Conservation (phyloP, 441 rosid species). For the Monsonia emarginata region DNA sequence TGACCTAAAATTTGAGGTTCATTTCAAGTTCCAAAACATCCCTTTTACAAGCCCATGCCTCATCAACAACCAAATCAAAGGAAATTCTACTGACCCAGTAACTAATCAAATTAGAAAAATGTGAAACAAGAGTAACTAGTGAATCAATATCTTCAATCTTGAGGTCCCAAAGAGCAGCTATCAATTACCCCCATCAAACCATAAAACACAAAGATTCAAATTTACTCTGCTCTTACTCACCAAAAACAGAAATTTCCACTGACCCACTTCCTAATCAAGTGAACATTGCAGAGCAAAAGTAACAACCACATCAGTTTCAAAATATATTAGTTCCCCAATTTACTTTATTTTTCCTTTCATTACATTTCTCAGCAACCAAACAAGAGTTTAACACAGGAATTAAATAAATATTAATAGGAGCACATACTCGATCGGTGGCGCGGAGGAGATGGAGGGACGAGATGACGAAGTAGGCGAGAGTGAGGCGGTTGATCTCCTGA, state of each 20-base stretch:
- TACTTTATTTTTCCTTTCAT: background rate
- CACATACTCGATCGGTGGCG: constrained; percentile 48
- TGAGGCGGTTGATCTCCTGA: constrained; percentile 84
- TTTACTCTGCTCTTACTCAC: too few relatives aligned
- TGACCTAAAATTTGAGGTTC: background rate
- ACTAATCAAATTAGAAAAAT: background rate
- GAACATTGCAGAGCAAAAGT: background rate
- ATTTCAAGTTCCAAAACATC: background rate
- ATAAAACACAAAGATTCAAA: too few relatives aligned
- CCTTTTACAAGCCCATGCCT: background rate
- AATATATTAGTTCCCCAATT: background rate
- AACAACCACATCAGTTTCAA: background rate
- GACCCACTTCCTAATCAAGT: background rate
- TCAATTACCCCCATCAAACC: too few relatives aligned
- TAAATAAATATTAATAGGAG: too few relatives aligned
- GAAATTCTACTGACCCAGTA: background rate
- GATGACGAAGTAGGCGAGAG: constrained; percentile 73
- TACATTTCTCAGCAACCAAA: constrained; percentile 1
- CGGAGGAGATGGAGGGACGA: constrained; percentile 70
- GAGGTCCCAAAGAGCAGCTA: background rate
- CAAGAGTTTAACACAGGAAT: background rate
- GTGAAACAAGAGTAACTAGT: constrained; percentile 4
- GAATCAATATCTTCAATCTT: background rate
- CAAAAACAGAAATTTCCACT: background rate
- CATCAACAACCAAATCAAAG: background rate